Evolutionary conservation across 2,329 filamentous ascomycete species (phyloP), one percentile per base, ranked within the genome.

Genomic region (Didymella keratinophila): DNA sequence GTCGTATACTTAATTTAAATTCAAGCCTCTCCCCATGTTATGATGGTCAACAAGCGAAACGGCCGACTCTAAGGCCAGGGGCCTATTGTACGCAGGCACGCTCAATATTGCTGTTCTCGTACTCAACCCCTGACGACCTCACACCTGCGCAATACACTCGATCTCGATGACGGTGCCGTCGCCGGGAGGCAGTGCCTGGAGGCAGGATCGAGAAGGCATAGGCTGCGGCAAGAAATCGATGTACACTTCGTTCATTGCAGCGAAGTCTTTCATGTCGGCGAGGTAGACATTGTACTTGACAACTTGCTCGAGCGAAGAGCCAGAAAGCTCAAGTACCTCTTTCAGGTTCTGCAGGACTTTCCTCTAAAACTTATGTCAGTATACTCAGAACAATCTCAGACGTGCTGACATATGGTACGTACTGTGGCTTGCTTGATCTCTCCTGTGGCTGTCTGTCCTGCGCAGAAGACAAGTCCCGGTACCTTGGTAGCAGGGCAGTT

Each of bases 251-350:
- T 72, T 72, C 70, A 72, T 72, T 0, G 63, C 66, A 9, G 68
- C 68, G 20, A 72, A 72, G 55, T 71, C 66, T 42, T 68, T 68
- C 68, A 72, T 72, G 46, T 70, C 63, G 30, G 67, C 65, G 11
- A 72, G 61, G 52, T 69, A 72, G 25, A 72, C 68, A 46, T 72
- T 72, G 61, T 71, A 70, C 54, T 71, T 72, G 58, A 72, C 68
- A n/a, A 72, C 68, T 44, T 71, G 62, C 43, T 71, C 67, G 11
- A 71, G 61, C 4, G 66, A 69, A 9, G 69, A 70, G 8, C 69
- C 69, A 2, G 67, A 67, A 27, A 67, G 62, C 45, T 71, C 67
- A 27, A 71, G 64, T 14, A 71, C 55, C 46, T 67, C 60, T 25
- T 67, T 67, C 7, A 67, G 48, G 16, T 67, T 66, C 18, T 69